Evolutionary conservation across 352 stramenopile species (phyloP), one percentile per base, ranked within the genome.

Genomic region (Phytopythium mirpurense): DNA sequence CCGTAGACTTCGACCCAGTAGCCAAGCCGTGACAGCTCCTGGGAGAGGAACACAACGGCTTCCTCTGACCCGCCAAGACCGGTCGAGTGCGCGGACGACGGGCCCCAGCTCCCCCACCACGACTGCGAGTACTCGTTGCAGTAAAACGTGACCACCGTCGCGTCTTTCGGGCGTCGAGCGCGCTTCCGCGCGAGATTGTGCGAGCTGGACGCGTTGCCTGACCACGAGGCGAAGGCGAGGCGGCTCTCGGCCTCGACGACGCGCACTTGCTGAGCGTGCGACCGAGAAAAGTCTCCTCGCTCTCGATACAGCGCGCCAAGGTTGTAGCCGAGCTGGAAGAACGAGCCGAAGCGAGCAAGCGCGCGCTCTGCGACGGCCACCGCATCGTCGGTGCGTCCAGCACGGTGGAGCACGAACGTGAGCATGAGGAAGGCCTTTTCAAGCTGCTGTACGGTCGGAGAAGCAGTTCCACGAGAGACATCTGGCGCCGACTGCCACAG

Each of bases 71-170:
- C 91, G 26, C 91, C 91, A 16, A 97, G 69, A 9, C 86, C 90
- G 37, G 58, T 41, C 0, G 51, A 67, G 14, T 34, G 29, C 5
- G 93, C 62, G 1, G 81, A 95, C 4, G 72, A 86, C 27, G 88
- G 90, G 0, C 89, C 88, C 90, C 90, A 97, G 11, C 78, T 37
- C 1, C 67, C 70, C 88, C 90, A 97, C 90, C 89, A 97, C 15
- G 74, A 78, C 43, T 97, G 84, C 0, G 72, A 83, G 47, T 97
- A 98, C 54, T 98, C 90, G 57, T 97, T 57, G 70, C 91, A 98
- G 61, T 96, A 97, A 24, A 98, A 76, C 0, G 70, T 84, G 2
- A 98, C 51, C 0, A 87, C 63, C 9, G 10, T 0, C 12, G 14
- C 21, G 23, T 21, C 31, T 41, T 31, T 42, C 27, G 46, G 46